These are phyloP conservation scores for Salisapilia sapeloensis DNA, from an alignment of 352 stramenopile species.

Conservation along the genomic window DNA sequence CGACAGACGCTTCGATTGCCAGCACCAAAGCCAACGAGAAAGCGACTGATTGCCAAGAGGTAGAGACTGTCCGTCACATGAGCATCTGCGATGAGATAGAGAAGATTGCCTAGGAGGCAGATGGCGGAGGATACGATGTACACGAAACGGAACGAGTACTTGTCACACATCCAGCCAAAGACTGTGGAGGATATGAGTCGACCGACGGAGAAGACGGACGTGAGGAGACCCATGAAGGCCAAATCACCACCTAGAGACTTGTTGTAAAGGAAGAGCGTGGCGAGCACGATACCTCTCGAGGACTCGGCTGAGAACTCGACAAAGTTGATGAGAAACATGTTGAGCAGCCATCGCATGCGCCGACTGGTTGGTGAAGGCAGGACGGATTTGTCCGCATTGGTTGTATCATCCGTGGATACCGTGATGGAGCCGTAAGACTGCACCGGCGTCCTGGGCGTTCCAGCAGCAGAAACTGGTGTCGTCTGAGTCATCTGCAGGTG, in stretches of 20 bases:
- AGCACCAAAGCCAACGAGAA: conserved; percentile 61
- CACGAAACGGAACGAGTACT: conserved; percentile 61
- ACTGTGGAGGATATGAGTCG: conserved; percentile 62
- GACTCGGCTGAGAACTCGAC: conserved; percentile 70
- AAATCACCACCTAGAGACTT: conserved; percentile 60
- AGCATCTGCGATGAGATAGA: conserved; percentile 48
- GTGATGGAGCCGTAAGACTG: too few relatives aligned
- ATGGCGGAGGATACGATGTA: conserved; percentile 65
- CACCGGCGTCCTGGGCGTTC: too few relatives aligned
- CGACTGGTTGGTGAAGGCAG: conserved; percentile 16
- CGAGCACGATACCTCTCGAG: conserved; percentile 54
- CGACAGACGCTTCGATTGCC: conserved; percentile 66
- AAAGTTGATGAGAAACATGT: conserved; percentile 75
- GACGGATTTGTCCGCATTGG: too few relatives aligned
- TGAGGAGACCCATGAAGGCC: conserved; percentile 67
- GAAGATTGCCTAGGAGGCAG: conserved; percentile 55
- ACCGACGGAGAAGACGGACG: conserved; percentile 68
- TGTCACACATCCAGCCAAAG: conserved; percentile 76
- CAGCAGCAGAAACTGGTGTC: too few relatives aligned
- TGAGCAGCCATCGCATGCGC: conserved; percentile 47
- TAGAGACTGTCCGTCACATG: conserved; percentile 34
- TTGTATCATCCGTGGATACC: too few relatives aligned
- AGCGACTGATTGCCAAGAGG: conserved; percentile 36
- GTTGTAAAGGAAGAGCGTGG: conserved; percentile 73
- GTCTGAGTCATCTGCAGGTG: too few relatives aligned